phyloP scores from a whole-genome alignment of 805 yeast genomes.

The Metschnikowia borealis region DNA sequence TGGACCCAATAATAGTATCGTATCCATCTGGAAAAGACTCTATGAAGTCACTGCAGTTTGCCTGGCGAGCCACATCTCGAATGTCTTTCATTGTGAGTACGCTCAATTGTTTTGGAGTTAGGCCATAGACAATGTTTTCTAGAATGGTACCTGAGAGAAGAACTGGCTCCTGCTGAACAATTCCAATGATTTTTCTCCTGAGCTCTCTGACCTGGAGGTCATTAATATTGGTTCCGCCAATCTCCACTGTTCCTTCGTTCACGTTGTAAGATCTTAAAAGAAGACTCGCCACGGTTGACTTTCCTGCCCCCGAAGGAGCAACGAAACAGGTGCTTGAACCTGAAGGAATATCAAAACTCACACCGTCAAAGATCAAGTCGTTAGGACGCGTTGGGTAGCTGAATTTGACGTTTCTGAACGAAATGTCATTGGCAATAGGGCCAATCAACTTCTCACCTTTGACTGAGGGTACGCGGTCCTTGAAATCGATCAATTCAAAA shows the following conservation, averaged over 20 bases:
- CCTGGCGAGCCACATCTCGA: constrained; percentile 43
- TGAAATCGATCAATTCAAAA: constrained; percentile 39
- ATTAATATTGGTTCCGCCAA: constrained; percentile 50
- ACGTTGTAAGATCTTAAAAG: constrained; percentile 52
- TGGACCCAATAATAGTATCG: constrained; percentile 52
- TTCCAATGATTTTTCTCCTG: constrained; percentile 47
- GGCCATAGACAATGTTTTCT: constrained; percentile 55
- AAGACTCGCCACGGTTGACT: constrained; percentile 53
- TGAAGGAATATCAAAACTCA: constrained; percentile 33
- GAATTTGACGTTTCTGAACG: constrained; percentile 37
- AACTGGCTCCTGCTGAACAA: constrained; percentile 62
- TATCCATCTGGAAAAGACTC: constrained; percentile 56
- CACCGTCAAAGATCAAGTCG: constrained; percentile 34
- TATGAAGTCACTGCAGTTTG: constrained; percentile 57
- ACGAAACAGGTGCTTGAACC: constrained; percentile 41
- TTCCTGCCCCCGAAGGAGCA: constrained; percentile 63
- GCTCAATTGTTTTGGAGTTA: constrained; percentile 34
- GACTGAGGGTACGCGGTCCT: constrained; percentile 34
- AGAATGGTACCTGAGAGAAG: constrained; percentile 51
- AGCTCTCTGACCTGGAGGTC: constrained; percentile 47
- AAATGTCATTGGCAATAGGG: constrained; percentile 28
- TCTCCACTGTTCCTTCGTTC: constrained; percentile 42
- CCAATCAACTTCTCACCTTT: constrained; percentile 27
- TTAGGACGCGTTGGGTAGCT: constrained; percentile 40
- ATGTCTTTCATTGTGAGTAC: constrained; percentile 39